A percentile compares a stretch with the other conserved stretches of the same genome.
Conservation (phyloP, 306 rosid species). For the Prinsepia uniflora region DNA sequence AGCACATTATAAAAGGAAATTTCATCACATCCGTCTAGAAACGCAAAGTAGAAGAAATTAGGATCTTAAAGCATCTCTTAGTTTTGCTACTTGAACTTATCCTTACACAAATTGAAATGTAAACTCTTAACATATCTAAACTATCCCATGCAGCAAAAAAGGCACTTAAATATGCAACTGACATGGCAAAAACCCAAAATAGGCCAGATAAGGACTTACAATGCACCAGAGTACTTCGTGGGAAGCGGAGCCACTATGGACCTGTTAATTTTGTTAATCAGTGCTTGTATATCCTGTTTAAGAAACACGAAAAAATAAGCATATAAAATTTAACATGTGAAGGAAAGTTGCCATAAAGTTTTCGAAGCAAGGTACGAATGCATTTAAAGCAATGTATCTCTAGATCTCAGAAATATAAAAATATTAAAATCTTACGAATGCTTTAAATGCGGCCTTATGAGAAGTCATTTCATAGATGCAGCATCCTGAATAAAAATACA, state of each 20-base stretch:
- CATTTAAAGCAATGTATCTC: neutral
- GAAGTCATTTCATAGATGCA: conserved; percentile 92
- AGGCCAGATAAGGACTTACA: conserved; percentile 50
- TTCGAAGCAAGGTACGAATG: neutral
- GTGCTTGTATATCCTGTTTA: conserved; percentile 93
- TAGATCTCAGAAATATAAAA: conserved; percentile 14
- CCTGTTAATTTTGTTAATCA: conserved; percentile 88
- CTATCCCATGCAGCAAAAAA: neutral
- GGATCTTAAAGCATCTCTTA: neutral
- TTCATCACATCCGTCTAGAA: conserved; percentile 8
- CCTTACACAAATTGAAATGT: neutral
- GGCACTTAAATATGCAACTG: neutral
- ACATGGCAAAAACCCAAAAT: neutral
- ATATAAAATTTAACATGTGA: no score
- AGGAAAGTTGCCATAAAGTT: no score
- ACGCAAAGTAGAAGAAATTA: neutral
- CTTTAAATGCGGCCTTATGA: conserved; percentile 88
- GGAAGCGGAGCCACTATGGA: conserved; percentile 97
- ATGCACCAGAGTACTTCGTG: conserved; percentile 82
- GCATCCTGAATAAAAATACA: conserved; percentile 67
- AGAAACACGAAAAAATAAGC: conserved; percentile 22
- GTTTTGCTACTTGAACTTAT: neutral
- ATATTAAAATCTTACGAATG: conserved; percentile 67
- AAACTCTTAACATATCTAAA: neutral
- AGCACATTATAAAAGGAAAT: conserved; percentile 2